phyloP scores from a whole-genome alignment of 371 early-diverging fungal species.

The Apophysomyces ossiformis region DNA sequence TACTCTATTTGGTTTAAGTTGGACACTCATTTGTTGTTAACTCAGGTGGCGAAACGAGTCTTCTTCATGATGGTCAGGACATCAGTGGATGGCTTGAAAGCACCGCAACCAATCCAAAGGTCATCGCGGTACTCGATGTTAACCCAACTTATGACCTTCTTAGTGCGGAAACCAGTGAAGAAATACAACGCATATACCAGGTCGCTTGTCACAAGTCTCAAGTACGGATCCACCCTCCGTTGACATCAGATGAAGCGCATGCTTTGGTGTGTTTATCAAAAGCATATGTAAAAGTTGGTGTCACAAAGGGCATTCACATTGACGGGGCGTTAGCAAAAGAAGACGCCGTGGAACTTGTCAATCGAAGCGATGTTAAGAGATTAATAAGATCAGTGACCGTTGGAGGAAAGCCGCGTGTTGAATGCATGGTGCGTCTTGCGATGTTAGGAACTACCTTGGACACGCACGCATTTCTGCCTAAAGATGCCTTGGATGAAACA shows the following conservation, averaged over 20 bases:
- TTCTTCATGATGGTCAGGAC: too few relatives aligned
- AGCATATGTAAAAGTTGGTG: background rate
- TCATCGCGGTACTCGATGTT: background rate
- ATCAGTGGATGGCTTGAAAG: background rate
- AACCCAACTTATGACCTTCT: background rate
- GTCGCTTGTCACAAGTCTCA: too few relatives aligned
- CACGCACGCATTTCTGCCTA: background rate
- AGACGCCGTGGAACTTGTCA: background rate
- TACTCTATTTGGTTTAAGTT: too few relatives aligned
- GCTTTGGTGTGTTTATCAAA: background rate
- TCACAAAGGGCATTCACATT: background rate
- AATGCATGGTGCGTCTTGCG: background rate
- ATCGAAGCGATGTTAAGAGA: background rate
- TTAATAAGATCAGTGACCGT: background rate
- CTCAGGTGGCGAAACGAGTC: too few relatives aligned
- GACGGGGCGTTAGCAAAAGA: background rate
- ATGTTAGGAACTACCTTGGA: background rate
- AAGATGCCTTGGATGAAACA: background rate
- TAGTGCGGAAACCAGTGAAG: background rate
- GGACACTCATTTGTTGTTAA: too few relatives aligned
- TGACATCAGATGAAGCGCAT: background rate
- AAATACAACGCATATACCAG: background rate
- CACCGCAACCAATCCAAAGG: background rate
- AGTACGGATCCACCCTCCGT: background rate
- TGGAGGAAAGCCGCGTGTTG: background rate